phyloP scores from a whole-genome alignment of 1,284 basidiomycete genomes.

The Boletus chippewaensis region DNA sequence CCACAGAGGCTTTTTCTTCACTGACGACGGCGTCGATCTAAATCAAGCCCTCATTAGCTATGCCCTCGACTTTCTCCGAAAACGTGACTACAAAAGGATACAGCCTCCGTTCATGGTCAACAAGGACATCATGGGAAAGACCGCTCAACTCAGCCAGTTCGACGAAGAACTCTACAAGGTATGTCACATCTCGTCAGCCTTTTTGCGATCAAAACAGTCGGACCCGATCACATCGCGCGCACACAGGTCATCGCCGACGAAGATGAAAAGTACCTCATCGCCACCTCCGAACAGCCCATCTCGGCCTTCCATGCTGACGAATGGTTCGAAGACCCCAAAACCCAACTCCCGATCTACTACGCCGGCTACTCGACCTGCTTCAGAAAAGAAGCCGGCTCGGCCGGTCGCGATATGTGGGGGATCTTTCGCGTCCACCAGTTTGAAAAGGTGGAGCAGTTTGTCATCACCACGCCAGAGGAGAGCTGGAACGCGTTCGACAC shows the following conservation, averaged over 20 bases:
- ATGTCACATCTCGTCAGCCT: constrained; percentile 1
- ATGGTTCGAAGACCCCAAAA: constrained; percentile 92
- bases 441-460: constrained; percentile 98
- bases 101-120: constrained; percentile 99
- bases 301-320: constrained; percentile 94
- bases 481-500: constrained; percentile 92
- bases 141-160: constrained; percentile 95
- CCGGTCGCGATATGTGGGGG: constrained; percentile 98
- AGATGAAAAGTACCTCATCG: constrained; percentile 98
- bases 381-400: constrained; percentile 96
- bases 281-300: constrained; percentile 98
- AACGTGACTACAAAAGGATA: constrained; percentile 84
- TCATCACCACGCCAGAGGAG: constrained; percentile 88
- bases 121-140: constrained; percentile 95
- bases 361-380: constrained; percentile 94
- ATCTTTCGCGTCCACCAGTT: constrained; percentile 99
- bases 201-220: background rate
- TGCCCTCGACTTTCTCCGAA: constrained; percentile 88
- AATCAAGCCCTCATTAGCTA: constrained; percentile 97
- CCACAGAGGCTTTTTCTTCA: constrained; percentile 95
- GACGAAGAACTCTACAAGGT: constrained; percentile 99
- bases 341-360: constrained; percentile 84
- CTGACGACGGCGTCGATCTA: constrained; percentile 92
- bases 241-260: constrained; percentile 77
- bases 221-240: background rate